A percentile compares a stretch with the other conserved stretches of the same genome.
phyloP scores from a whole-genome alignment of 2,329 filamentous ascomycete species.

The Xylaria digitata region DNA sequence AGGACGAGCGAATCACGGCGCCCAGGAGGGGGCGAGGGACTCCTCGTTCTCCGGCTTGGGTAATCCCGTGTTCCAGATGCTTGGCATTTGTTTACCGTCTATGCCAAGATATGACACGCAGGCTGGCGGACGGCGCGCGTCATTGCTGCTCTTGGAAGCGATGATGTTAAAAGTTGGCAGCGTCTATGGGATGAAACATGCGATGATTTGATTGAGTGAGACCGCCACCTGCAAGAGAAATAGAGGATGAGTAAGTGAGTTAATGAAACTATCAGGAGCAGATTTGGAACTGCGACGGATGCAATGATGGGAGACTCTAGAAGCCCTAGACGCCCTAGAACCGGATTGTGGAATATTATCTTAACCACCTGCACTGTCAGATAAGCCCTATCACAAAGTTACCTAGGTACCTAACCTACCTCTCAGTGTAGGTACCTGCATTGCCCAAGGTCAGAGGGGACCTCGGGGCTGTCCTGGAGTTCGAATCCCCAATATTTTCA shows the following conservation, averaged over 20 bases:
- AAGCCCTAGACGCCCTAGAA: too few relatives aligned
- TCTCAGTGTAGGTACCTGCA: too few relatives aligned
- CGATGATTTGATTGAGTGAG: conserved; percentile 17
- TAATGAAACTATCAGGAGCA: neutral
- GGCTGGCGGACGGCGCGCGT: neutral
- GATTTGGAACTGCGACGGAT: too few relatives aligned
- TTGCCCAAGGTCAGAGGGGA: too few relatives aligned
- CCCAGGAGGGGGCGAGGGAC: conserved; percentile 10
- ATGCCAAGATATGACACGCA: conserved; percentile 25
- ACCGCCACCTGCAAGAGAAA: conserved; percentile 29
- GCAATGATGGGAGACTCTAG: too few relatives aligned
- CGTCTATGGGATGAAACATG: conserved; percentile 18
- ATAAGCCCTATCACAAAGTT: too few relatives aligned
- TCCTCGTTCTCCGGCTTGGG: conserved; percentile 24
- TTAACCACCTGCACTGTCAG: too few relatives aligned
- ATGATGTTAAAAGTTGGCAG: neutral
- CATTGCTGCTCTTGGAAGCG: neutral
- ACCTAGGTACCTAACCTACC: too few relatives aligned
- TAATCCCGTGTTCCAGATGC: conserved; percentile 36
- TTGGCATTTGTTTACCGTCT: conserved; percentile 24
- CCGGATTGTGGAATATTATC: too few relatives aligned
- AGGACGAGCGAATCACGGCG: conserved; percentile 19
- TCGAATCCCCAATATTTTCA: too few relatives aligned
- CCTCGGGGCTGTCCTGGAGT: too few relatives aligned
- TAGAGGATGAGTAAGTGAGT: neutral